A percentile compares a stretch with the other conserved stretches of the same genome.
These are phyloP conservation scores for Tephrocybe sp. DNA, from an alignment of 768 basidiomycete species.

Conservation along the genomic window DNA sequence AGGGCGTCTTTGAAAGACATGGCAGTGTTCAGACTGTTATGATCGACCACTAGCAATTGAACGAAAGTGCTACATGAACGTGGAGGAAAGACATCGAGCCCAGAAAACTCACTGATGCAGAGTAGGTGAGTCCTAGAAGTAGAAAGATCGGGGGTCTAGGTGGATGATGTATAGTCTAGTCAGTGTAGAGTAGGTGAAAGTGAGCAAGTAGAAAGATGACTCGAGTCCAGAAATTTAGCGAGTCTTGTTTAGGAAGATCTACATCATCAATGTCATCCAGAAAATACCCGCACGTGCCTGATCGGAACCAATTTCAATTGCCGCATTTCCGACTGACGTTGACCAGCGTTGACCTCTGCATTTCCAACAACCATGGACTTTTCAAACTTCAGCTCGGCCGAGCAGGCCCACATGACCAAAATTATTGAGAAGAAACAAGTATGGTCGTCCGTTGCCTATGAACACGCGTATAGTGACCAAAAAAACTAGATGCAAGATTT, in stretches of 20 bases:
- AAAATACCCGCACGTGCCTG: conserved; percentile 4
- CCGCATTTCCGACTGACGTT: conserved; percentile 11
- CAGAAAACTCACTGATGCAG: conserved; percentile 6
- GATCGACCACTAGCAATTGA: conserved; percentile 44
- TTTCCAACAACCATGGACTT: conserved; percentile 71
- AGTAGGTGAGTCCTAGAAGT: not conserved
- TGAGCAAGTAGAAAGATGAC: not conserved
- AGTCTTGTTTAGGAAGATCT: not conserved
- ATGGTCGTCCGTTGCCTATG: conserved; percentile 11
- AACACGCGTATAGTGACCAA: conserved; percentile 4
- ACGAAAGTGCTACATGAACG: not conserved
- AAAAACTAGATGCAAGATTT: conserved; percentile 95
- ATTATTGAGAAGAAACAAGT: conserved; percentile 98
- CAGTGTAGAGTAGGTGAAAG: not conserved
- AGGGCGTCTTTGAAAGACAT: conserved; percentile 80
- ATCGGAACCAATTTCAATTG: not conserved
- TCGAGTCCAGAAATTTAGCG: not conserved
- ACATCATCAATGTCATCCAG: not conserved
- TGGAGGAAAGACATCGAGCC: not conserved
- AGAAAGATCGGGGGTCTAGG: not conserved
- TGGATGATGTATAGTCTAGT: not conserved
- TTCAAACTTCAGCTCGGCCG: conserved; percentile 82
- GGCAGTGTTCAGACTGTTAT: conserved; percentile 46
- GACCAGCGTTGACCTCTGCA: not conserved
- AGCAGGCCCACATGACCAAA: conserved; percentile 95